These are phyloP conservation scores for Phytophthora boehmeriae DNA, from an alignment of 352 stramenopile species.

Conservation along the genomic window DNA sequence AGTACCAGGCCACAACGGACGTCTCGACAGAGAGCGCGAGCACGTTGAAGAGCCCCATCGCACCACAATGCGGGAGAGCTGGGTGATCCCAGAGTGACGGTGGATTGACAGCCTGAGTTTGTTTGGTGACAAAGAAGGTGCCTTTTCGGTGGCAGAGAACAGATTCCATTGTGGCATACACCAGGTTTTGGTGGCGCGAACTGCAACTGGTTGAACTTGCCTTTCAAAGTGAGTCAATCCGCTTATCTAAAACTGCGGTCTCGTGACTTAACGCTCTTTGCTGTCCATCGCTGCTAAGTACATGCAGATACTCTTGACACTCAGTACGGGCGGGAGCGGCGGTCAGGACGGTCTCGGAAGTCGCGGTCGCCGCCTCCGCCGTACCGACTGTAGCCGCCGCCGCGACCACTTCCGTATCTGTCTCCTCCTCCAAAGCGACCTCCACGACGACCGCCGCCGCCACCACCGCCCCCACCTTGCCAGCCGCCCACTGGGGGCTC, in stretches of 20 bases:
- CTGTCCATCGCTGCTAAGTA: slow-evolving; percentile 15
- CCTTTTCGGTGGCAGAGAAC: too few species aligned
- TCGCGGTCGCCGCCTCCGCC: slow-evolving; percentile 49
- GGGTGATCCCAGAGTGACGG: slow-evolving; percentile 12
- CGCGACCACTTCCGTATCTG: slow-evolving; percentile 39
- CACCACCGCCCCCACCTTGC: slow-evolving; percentile 52
- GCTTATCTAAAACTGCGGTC: not conserved
- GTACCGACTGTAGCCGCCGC: slow-evolving; percentile 37
- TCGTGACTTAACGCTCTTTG: slow-evolving; percentile 13
- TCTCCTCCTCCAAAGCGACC: slow-evolving; percentile 49
- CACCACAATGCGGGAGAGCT: slow-evolving; percentile 1
- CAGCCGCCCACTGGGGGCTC: slow-evolving; percentile 80
- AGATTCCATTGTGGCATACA: too few species aligned
- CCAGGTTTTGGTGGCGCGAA: too few species aligned
- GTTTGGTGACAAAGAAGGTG: not conserved
- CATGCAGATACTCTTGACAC: slow-evolving; percentile 20
- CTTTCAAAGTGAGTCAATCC: not conserved
- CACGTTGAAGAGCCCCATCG: slow-evolving; percentile 76
- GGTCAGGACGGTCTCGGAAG: slow-evolving; percentile 54
- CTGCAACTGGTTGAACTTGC: too few species aligned
- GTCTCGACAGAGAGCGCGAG: slow-evolving; percentile 60
- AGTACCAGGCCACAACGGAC: slow-evolving; percentile 66
- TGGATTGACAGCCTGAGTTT: slow-evolving; percentile 23
- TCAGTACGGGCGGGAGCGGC: slow-evolving; percentile 71
- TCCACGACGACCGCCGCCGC: slow-evolving; percentile 45